Evolutionary conservation across 73 alveolate genomes (phyloP), one percentile per base, ranked within the genome.

Genomic region (Paramecium tetraurelia): DNA sequence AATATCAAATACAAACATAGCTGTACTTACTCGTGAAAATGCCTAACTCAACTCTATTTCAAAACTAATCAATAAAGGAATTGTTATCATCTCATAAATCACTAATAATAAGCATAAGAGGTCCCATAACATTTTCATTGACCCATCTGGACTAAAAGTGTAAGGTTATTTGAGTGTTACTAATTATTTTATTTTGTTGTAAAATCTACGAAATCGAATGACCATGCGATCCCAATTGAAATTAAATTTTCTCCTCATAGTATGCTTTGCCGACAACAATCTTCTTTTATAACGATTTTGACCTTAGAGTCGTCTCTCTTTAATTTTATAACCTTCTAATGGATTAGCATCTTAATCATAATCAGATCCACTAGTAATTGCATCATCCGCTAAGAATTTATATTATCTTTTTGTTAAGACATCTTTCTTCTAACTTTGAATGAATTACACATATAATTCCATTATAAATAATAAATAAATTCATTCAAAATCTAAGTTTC

Each of bases 111-210:
- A 33, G 21, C 87, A 75, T 38, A 75, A 22, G 3, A 75, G 40
- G 48, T 96, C 99, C 99, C 99, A 96, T 20, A 63, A 46, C 27
- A 94, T 70, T 85, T 92, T 86, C 84, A 86, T 53, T 12, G 94
- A 87, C 38, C 93, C 96, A 77, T 96, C 97, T 88, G 93, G 88
- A 58, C 59, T 75, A 75, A 75, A 29, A 12, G 59, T 75, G 21
- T 75, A 75, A 38, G 87, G 87, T 38, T 75, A 35, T 75, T 75
- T 21, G 16, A 75, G 27, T n/a, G 68, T 75, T 29, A 75, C 38
- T 38, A 41, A 38, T 75, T 75, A 12, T 36, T 75, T 75, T 75
- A 20, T 21, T 33, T 75, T 75, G 20, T 75, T 29, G 18, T 21
- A 63, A 63, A 27, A 63, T 27, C 84, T 27, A 12, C 84, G 22